Conservation (phyloP, 2,329 filamentous ascomycete species). For the Leptographium flavum region DNA sequence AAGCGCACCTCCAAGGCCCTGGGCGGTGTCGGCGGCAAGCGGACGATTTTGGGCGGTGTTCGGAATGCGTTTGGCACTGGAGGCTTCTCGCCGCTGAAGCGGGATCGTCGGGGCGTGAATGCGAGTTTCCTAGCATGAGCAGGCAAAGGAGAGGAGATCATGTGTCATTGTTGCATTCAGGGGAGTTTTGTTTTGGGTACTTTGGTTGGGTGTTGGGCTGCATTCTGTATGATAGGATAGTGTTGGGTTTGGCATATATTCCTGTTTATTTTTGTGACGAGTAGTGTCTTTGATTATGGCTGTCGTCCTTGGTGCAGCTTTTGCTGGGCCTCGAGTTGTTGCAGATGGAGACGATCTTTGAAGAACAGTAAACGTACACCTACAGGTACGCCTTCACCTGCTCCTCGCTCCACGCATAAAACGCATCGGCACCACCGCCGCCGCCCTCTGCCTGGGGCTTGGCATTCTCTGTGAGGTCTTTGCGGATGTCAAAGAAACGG, state of each 20-base stretch:
- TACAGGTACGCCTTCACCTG: conserved; percentile 7
- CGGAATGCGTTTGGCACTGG: conserved; percentile 29
- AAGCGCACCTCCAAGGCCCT: conserved; percentile 13
- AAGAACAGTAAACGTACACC: no score
- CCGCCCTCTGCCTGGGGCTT: conserved; percentile 8
- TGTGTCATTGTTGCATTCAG: not conserved
- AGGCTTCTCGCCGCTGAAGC: conserved; percentile 59
- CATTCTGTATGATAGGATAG: no score
- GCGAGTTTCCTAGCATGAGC: conserved; percentile 40
- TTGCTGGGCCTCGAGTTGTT: no score
- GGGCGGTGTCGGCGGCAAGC: conserved; percentile 11
- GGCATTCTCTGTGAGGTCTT: not conserved
- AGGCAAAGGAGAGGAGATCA: not conserved
- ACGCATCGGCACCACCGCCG: conserved; percentile 2
- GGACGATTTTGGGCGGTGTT: conserved; percentile 16
- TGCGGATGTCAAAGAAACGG: conserved; percentile 1
- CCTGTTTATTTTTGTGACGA: no score
- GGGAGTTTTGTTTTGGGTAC: no score
- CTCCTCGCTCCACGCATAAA: conserved; percentile 8
- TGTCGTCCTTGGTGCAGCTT: no score
- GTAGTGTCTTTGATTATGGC: no score
- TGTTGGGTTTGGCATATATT: no score
- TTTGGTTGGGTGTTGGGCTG: no score
- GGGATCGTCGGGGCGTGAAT: conserved; percentile 46
- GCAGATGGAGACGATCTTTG: no score